phyloP scores from a whole-genome alignment of 2,329 filamentous ascomycete genomes.

The Zelopaecilomyces penicillatus region DNA sequence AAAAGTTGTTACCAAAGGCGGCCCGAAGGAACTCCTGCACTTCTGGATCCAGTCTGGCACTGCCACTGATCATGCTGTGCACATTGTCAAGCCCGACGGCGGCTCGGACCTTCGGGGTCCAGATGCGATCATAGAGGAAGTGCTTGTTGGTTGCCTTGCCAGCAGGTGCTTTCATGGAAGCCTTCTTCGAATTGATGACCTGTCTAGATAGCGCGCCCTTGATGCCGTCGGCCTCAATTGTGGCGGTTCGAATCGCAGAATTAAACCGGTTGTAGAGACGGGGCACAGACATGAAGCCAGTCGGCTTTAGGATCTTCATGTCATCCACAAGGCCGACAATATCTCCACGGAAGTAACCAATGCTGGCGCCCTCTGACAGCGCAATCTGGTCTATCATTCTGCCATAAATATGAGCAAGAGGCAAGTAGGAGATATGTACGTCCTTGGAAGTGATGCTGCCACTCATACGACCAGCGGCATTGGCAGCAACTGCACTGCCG shows the following conservation, averaged over 20 bases:
- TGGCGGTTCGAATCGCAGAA: conserved; percentile 69
- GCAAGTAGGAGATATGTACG: conserved; percentile 75
- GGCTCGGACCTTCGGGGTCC: conserved; percentile 78
- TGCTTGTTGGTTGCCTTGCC: conserved; percentile 73
- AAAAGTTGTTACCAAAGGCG: conserved; percentile 68
- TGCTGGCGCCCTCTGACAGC: conserved; percentile 61
- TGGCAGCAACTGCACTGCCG: conserved; percentile 66
- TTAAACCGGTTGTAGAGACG: conserved; percentile 88
- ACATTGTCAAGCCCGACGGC: conserved; percentile 72
- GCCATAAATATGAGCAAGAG: conserved; percentile 89
- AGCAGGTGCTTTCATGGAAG: conserved; percentile 61
- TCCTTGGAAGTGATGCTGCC: conserved; percentile 45
- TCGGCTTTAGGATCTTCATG: conserved; percentile 77
- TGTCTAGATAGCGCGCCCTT: conserved; percentile 74
- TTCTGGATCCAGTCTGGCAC: conserved; percentile 79
- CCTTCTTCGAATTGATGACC: conserved; percentile 71
- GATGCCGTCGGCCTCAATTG: conserved; percentile 69
- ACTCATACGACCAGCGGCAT: conserved; percentile 51
- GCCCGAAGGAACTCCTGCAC: conserved; percentile 85
- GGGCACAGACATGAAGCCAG: conserved; percentile 78
- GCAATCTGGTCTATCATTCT: conserved; percentile 71
- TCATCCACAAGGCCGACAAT: conserved; percentile 82
- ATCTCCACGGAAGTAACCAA: conserved; percentile 94
- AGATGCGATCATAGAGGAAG: conserved; percentile 75
- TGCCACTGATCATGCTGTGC: conserved; percentile 73